Conservation (phyloP, 108 stramenopile species). For the Cyclotella distinguenda region DNA sequence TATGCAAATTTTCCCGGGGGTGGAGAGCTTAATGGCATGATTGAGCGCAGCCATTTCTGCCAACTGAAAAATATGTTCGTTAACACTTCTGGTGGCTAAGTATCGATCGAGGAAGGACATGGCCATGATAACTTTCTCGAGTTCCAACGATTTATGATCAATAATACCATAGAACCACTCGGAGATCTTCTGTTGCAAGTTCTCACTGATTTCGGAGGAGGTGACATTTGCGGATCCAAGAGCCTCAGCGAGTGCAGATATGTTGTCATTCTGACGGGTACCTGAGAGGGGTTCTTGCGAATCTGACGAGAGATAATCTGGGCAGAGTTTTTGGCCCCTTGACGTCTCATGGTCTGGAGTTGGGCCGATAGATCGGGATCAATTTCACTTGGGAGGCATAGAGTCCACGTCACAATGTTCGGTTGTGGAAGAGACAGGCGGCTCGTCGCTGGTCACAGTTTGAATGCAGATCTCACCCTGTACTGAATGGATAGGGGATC, state of each 20-base stretch:
- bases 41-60: slow-evolving; percentile 71
- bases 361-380: slow-evolving; percentile 24
- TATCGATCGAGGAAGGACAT: slow-evolving; percentile 74
- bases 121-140: slow-evolving; percentile 64
- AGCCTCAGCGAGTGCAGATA: background rate
- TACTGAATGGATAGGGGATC: no score
- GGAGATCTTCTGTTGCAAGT: slow-evolving; percentile 78
- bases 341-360: slow-evolving; percentile 37
- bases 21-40: slow-evolving; percentile 72
- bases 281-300: slow-evolving; percentile 4
- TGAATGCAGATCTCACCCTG: no score
- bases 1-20: slow-evolving; percentile 58
- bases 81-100: slow-evolving; percentile 50
- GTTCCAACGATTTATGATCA: slow-evolving; percentile 71
- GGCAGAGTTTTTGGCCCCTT: slow-evolving; percentile 45
- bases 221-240: slow-evolving; percentile 30
- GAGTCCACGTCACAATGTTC: background rate
- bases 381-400: background rate
- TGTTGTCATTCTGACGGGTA: slow-evolving; percentile 3
- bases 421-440: background rate
- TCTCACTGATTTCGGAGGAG: slow-evolving; percentile 61
- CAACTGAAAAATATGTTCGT: slow-evolving; percentile 66
- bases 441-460: no score
- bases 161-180: slow-evolving; percentile 81
- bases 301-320: slow-evolving; percentile 56